A percentile compares a stretch with the other conserved stretches of the same genome.
These are phyloP conservation scores for Lathyrus tuberosus DNA, from an alignment of 306 rosid species.

Conservation along the genomic window DNA sequence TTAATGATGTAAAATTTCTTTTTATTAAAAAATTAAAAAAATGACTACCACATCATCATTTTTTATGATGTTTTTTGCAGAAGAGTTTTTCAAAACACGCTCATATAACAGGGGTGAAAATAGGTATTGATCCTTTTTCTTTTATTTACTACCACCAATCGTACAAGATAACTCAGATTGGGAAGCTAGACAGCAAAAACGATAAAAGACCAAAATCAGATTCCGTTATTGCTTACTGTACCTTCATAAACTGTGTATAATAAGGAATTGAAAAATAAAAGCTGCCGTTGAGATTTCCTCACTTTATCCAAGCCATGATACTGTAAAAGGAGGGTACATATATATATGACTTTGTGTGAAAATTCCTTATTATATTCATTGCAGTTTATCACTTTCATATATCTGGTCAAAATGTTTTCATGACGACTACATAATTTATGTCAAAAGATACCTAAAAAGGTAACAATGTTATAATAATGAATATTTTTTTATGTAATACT, in stretches of 20 bases:
- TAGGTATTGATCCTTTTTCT: too few species aligned
- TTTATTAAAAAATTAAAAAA: too few species aligned
- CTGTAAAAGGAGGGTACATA: background rate
- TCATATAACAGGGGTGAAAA: too few species aligned
- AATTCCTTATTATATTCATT: background rate
- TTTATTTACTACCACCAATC: too few species aligned
- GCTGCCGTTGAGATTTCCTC: conserved; percentile 2
- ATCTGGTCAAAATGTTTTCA: background rate
- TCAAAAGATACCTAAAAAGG: background rate
- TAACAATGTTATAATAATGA: background rate
- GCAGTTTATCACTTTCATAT: background rate
- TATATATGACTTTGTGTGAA: background rate
- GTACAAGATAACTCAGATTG: background rate
- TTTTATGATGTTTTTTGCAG: too few species aligned
- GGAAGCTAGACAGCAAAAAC: conserved; percentile 18
- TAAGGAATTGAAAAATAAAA: background rate
- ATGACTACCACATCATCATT: too few species aligned
- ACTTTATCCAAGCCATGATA: conserved; percentile 11
- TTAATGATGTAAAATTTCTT: too few species aligned
- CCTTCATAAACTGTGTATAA: background rate
- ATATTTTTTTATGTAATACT: too few species aligned
- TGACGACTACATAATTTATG: background rate
- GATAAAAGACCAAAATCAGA: conserved; percentile 8
- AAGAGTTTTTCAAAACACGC: too few species aligned
- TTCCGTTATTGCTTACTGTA: conserved; percentile 18